Evolutionary conservation across 371 early-diverging fungal genomes (phyloP).

Genomic region (Parasitella parasitica): DNA sequence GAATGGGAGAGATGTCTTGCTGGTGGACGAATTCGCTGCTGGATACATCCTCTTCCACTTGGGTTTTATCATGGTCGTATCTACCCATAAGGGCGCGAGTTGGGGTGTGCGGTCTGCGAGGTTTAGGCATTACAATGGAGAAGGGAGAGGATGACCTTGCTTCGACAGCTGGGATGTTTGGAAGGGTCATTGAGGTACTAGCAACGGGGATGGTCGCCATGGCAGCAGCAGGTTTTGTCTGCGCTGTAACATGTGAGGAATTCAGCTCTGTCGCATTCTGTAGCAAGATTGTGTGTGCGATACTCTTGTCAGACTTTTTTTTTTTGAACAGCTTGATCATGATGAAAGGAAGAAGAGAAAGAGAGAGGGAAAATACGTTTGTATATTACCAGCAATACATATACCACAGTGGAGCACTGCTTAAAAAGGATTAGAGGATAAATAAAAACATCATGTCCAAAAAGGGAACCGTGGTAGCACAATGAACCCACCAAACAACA

Average conservation of each 20-base stretch:
- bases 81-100: conserved; percentile 13
- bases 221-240: not conserved
- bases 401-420: not conserved
- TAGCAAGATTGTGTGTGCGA: not conserved
- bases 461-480: not conserved
- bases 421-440: not conserved
- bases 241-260: not conserved
- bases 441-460: conserved; percentile 4
- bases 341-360: not conserved
- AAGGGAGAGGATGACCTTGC: not conserved
- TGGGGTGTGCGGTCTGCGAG: conserved; percentile 13
- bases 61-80: conserved; percentile 17
- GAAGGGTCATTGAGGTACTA: too few relatives aligned
- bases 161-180: not conserved
- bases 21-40: not conserved
- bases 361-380: not conserved
- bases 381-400: not conserved
- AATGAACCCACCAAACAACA: not conserved
- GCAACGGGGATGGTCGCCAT: not conserved
- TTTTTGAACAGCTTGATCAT: conserved; percentile 8
- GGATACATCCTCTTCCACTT: conserved; percentile 9
- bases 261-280: not conserved
- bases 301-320: conserved; percentile 7
- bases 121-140: conserved; percentile 20
- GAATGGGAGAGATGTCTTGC: conserved; percentile 10